Conservation (phyloP, 2,329 filamentous ascomycete genomes). For the Xylaria sp. region DNA sequence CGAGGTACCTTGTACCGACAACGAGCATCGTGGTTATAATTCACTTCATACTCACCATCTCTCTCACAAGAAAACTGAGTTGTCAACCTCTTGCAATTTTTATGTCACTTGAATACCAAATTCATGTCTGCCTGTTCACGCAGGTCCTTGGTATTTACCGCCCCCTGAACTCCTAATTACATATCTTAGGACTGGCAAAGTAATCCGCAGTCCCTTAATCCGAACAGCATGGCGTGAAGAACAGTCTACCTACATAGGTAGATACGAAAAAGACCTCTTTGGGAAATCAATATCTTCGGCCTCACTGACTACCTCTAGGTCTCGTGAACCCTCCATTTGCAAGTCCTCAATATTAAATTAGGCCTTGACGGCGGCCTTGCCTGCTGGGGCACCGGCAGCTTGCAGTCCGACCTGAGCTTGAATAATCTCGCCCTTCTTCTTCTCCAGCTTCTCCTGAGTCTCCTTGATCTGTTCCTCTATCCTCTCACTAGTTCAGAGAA, state of each 20-base stretch:
- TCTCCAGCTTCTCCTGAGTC: conserved; percentile 51
- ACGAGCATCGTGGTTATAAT: neutral
- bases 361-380: conserved; percentile 29
- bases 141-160: neutral
- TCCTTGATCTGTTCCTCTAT: conserved; percentile 50
- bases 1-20: neutral
- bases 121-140: neutral
- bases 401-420: conserved; percentile 49
- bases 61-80: neutral
- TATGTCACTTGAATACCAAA: neutral
- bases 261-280: too few relatives aligned
- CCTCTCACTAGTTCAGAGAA: conserved; percentile 20
- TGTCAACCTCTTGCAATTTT: neutral
- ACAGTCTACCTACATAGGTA: neutral
- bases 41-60: neutral
- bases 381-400: conserved; percentile 33
- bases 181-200: neutral
- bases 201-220: neutral
- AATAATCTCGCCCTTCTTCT: conserved; percentile 56
- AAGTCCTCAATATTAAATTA: neutral
- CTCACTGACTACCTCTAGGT: neutral
- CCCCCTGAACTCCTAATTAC: neutral
- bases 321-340: neutral
- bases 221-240: neutral
- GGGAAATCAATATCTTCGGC: neutral